Evolutionary conservation across 2,329 filamentous ascomycete species (phyloP), one percentile per base, ranked within the genome.

Genomic region (Ceratocystis colombiana): DNA sequence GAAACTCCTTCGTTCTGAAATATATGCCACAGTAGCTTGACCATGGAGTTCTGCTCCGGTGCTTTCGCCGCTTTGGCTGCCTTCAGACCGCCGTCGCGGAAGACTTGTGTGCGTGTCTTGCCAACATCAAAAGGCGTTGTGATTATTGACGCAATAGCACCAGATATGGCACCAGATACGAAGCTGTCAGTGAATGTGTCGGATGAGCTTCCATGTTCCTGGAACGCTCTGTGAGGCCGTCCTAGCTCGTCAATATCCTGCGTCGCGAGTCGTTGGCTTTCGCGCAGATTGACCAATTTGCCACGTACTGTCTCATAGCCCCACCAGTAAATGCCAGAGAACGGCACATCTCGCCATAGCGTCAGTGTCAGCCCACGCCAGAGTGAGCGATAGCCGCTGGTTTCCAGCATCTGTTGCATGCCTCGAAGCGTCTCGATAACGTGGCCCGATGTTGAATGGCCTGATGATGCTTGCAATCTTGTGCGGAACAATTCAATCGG

Each of bases 121-220:
- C 94, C 94, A 0, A 99, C 94, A 72, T 99, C 94, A 71, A 99
- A 99, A 0, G 94, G 94, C 68, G 89, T 96, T 0, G 94, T 99
- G 22, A 94, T 80, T 25, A 96, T 82, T 0, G 93, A 92, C 0
- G 94, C 91, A 33, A 94, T 82, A 0, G 89, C 88, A 3, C 94
- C 94, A 0, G 92, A 94, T 1, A 83, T 75, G 0, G 90, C 90
- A 20, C 94, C 94, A 0, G 93, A 89, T 20, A 90, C 77, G 72
- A 97, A 99, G 71, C 90, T 94, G 76, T 97, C 93, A 30, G 89
- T 76, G 65, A 97, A 90, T 0, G 92, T 94, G 3, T 87, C 84
- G 1, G 81, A 81, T 70, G 89, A 88, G 68, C 88, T 88, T 71
- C 92, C 86, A 57, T 80, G 78, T 69, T 80, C 86, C 69, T 87